phyloP scores from a whole-genome alignment of 2,329 filamentous ascomycete species.

The Aspergillus bombycis region DNA sequence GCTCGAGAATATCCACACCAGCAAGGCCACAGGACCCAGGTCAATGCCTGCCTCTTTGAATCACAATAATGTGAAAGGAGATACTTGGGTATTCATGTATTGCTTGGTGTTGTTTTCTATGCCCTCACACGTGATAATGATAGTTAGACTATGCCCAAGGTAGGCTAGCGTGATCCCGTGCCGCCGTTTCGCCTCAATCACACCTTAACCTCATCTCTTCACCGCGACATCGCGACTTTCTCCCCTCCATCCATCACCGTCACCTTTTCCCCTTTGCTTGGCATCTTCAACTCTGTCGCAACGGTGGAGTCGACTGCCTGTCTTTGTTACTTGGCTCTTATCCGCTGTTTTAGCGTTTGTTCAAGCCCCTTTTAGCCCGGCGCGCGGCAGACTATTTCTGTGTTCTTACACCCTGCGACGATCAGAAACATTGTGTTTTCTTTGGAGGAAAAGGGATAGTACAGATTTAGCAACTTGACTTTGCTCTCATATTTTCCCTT shows the following conservation, averaged over 20 bases:
- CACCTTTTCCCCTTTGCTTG: slow-evolving; percentile 12
- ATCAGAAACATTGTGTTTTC: slow-evolving; percentile 18
- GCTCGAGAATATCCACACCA: neutral
- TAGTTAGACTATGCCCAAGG: neutral
- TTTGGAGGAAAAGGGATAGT: slow-evolving; percentile 22
- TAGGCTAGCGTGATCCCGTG: slow-evolving; percentile 29
- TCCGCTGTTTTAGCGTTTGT: slow-evolving; percentile 7
- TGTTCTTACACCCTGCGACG: slow-evolving; percentile 9
- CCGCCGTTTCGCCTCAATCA: slow-evolving; percentile 17
- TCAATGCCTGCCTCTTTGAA: neutral
- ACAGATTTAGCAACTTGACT: slow-evolving; percentile 21
- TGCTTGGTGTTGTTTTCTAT: slow-evolving; percentile 8
- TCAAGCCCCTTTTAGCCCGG: slow-evolving; percentile 6
- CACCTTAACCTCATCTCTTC: slow-evolving; percentile 29
- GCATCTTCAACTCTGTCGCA: slow-evolving; percentile 10
- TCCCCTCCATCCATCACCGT: slow-evolving; percentile 15
- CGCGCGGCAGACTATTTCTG: slow-evolving; percentile 23
- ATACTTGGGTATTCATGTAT: neutral
- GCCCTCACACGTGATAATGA: slow-evolving; percentile 18
- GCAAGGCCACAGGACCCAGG: neutral
- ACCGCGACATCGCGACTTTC: slow-evolving; percentile 20
- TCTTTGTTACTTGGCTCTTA: neutral
- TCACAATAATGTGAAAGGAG: neutral
- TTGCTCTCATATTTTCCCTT: slow-evolving; percentile 23
- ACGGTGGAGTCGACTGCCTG: neutral